A percentile compares a stretch with the other conserved stretches of the same genome.
phyloP scores from a whole-genome alignment of 495 filamentous ascomycete genomes.

The Mycothermus thermophilus region DNA sequence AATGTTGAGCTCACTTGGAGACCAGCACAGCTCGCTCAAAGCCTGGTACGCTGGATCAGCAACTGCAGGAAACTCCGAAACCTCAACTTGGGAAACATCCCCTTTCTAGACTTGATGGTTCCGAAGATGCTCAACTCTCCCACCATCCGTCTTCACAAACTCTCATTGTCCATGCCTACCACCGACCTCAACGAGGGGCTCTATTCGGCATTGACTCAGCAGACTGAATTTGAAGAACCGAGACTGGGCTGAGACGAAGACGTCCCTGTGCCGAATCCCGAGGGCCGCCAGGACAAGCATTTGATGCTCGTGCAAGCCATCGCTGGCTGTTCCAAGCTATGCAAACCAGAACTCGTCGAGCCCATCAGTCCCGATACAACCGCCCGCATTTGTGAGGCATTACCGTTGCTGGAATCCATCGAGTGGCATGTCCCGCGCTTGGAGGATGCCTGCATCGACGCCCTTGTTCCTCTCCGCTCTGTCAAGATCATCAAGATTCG shows the following conservation, averaged over 20 bases:
- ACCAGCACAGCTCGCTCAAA: no score
- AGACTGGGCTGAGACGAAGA: no score
- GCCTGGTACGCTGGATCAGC: conserved; percentile 40
- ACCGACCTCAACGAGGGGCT: conserved; percentile 10
- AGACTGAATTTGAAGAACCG: no score
- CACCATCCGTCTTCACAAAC: conserved; percentile 13
- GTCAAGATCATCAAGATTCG: no score
- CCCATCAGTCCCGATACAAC: conserved; percentile 9
- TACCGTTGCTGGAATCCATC: conserved; percentile 42
- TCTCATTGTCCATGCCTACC: conserved; percentile 13
- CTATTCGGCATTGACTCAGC: conserved; percentile 10
- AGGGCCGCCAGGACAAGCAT: conserved; percentile 6
- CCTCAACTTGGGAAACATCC: conserved; percentile 38
- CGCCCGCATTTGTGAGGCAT: conserved; percentile 9
- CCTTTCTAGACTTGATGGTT: conserved; percentile 37
- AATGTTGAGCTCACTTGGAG: no score
- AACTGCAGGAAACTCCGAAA: conserved; percentile 40
- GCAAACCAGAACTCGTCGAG: conserved; percentile 15
- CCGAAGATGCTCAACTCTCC: conserved; percentile 33
- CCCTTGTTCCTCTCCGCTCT: no score
- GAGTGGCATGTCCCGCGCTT: no score
- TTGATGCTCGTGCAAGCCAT: conserved; percentile 39
- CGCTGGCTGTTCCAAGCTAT: conserved; percentile 20
- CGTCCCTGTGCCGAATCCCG: no score
- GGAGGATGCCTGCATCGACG: no score